Base-by-base conservation (phyloP, 345 rosid genomes). In the Fremontodendron californicum region DNA sequence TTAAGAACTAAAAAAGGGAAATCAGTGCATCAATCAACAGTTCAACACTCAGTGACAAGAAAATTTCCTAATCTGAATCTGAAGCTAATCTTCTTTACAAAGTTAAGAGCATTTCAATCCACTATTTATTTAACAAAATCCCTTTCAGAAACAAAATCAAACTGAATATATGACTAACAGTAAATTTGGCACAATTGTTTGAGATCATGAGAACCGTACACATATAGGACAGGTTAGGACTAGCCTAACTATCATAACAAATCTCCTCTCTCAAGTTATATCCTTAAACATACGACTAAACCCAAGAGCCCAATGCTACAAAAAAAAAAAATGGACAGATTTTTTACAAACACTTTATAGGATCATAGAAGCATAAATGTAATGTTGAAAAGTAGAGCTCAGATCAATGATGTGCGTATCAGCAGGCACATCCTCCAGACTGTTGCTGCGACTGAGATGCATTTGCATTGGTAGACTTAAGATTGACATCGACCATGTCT, bases 401-500 rank as follows among this genome's bases (percentile, higher is more conserved):
- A 2, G 43, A 23, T 52, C 45, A 43, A 70, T 33, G 25, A 43
- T 79, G 29, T 29, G 71, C 21, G 19, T 31, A 82, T 82, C 86
- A 93, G 80, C 97, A 92, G 35, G 96, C 80, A 76, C 97, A 94
- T 73, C 96, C 95, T 84, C 95, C 92, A 0, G 97, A 81, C 75
- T 93, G 94, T 74, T 83, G 86, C 81, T 89, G 96, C 8, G 92
- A 79, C 77, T 81, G 85, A 51, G 92, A 87, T 18, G 90, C 76
- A 70, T 90, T 90, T 58, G 93, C 51, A 75, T 92, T 90, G 71
- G 91, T 83, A 27, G 98, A 90, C 85, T 88, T 92, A 65, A 93
- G 97, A 83, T 93, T 93, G 46, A 93, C 98, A 75, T 93, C 97
- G 67, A 93, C 98, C 98, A 92, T 88, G 75, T 92, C 98, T 80